These are phyloP conservation scores for Mortierella sp. DNA, from an alignment of 371 early-diverging fungal genomes.

Conservation along the genomic window DNA sequence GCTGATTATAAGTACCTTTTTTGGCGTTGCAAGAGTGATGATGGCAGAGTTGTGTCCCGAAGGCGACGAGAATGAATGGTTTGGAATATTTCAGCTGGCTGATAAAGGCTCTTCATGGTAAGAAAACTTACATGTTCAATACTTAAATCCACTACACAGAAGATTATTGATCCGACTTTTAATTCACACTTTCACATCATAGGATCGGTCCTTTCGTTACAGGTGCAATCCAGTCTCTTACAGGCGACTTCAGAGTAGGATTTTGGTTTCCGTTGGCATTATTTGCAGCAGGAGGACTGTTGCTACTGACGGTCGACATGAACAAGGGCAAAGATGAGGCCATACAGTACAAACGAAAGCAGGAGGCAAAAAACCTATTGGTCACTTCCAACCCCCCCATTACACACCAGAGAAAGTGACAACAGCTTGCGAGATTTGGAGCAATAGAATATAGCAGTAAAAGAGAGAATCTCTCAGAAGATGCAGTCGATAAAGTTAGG, in stretches of 20 bases:
- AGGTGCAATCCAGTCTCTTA: constrained; percentile 63
- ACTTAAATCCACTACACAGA: too few species aligned
- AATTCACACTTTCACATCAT: not conserved
- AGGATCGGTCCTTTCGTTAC: constrained; percentile 72
- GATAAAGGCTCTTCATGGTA: constrained; percentile 69
- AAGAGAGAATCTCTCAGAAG: not conserved
- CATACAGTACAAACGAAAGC: constrained; percentile 5
- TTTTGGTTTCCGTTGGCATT: constrained; percentile 67
- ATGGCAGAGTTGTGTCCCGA: constrained; percentile 67
- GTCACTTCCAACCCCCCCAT: constrained; percentile 25
- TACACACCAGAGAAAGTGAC: constrained; percentile 14
- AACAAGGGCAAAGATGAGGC: constrained; percentile 65
- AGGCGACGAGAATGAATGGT: constrained; percentile 71
- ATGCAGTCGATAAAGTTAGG: constrained; percentile 1
- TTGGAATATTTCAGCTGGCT: constrained; percentile 69
- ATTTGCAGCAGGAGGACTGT: constrained; percentile 56
- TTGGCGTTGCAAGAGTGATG: constrained; percentile 69
- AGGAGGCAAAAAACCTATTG: constrained; percentile 7
- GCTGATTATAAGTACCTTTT: constrained; percentile 68
- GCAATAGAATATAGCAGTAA: too few species aligned
- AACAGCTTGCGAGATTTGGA: not conserved
- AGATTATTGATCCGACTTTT: not conserved
- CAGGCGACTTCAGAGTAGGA: constrained; percentile 63
- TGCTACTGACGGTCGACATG: constrained; percentile 64
- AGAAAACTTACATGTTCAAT: too few species aligned